A percentile compares a stretch with the other conserved stretches of the same genome.
Evolutionary conservation across 2,329 filamentous ascomycete genomes (phyloP).

Genomic region (Aspergillus fructus): DNA sequence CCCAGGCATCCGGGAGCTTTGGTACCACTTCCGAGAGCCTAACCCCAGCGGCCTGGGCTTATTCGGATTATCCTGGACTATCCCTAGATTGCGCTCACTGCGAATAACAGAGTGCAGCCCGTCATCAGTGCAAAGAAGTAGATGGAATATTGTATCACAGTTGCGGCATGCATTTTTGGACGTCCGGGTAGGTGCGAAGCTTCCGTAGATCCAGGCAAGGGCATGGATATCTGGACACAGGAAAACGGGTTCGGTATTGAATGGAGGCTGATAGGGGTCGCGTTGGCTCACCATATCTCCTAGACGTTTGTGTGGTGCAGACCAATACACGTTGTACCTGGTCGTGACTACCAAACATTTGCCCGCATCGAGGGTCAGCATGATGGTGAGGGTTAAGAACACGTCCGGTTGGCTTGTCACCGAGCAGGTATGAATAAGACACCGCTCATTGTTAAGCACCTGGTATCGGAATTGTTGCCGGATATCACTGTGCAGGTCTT

Average conservation of each 20-base stretch:
- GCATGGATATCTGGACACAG: slow-evolving; percentile 1
- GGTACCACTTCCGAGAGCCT: neutral
- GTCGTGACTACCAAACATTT: slow-evolving; percentile 1
- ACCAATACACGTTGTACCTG: neutral
- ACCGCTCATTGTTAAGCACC: neutral
- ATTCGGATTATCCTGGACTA: neutral
- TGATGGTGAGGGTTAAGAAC: neutral
- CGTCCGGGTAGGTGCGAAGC: no score
- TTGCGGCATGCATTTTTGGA: neutral
- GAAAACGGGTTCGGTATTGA: neutral
- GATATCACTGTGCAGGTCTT: neutral
- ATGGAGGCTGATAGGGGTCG: neutral
- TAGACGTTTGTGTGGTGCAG: neutral
- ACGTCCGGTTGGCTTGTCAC: slow-evolving; percentile 2
- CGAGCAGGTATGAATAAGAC: neutral
- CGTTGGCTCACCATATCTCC: neutral
- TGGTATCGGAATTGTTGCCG: neutral
- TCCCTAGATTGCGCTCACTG: neutral
- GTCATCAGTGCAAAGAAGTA: neutral
- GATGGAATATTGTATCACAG: neutral
- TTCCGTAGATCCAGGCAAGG: neutral
- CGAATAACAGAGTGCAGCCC: neutral
- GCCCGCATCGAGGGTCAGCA: neutral
- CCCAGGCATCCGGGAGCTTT: neutral
- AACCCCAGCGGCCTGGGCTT: neutral